Evolutionary conservation across 208 protist species (phyloP).

Genomic region (Acanthamoeba rhysodes): DNA sequence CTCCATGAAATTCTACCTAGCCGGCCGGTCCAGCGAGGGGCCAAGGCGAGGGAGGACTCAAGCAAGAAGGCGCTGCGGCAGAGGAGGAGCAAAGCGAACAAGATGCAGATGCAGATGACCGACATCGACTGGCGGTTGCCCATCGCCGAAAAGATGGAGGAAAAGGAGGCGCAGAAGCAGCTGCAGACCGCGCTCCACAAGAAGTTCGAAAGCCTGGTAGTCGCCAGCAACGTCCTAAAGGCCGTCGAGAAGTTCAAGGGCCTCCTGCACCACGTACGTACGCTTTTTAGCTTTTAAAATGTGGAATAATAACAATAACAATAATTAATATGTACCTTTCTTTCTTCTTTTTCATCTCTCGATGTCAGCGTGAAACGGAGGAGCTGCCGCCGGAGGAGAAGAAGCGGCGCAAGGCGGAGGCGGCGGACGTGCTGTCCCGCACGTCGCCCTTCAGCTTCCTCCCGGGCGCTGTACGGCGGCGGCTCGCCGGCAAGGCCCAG

Average conservation of each 20-base stretch:
- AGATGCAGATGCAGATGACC: conserved; percentile 58
- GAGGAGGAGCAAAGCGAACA: background rate
- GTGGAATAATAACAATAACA: too few relatives aligned
- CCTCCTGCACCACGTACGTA: background rate
- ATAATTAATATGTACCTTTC: too few relatives aligned
- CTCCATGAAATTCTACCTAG: too few relatives aligned
- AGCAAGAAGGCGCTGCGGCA: too few relatives aligned
- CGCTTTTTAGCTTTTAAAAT: too few relatives aligned
- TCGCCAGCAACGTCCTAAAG: background rate
- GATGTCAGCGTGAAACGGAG: background rate
- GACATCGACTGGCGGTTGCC: conserved; percentile 32
- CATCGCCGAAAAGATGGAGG: conserved; percentile 31
- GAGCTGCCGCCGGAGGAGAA: conserved; percentile 33
- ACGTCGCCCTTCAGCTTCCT: conserved; percentile 47
- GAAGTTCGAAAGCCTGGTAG: conserved; percentile 10
- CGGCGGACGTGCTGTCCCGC: background rate
- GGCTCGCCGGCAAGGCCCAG: background rate
- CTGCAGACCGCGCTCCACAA: background rate
- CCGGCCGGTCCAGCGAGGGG: too few relatives aligned
- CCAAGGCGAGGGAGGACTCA: too few relatives aligned
- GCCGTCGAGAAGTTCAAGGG: conserved; percentile 28
- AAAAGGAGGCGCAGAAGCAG: conserved; percentile 27
- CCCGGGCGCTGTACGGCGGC: background rate
- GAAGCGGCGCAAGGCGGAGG: background rate
- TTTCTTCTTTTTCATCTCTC: too few relatives aligned